These are phyloP conservation scores for Sequoiadendron giganteum DNA, from an alignment of 75 land plant genomes.

Conservation along the genomic window DNA sequence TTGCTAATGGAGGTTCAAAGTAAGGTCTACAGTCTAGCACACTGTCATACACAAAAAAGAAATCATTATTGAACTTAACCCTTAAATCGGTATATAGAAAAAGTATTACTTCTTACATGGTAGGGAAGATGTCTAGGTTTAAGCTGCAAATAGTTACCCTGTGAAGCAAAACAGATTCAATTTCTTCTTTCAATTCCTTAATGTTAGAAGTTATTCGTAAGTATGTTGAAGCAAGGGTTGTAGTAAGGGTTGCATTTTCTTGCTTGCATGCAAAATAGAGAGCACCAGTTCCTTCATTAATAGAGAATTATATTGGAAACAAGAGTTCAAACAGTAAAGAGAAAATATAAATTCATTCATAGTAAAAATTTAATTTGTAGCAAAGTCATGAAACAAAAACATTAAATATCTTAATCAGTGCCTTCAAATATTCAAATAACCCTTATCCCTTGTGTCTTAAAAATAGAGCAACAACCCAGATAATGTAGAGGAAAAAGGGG, in stretches of 20 bases:
- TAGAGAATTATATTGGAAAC: not conserved
- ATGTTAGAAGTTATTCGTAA: conserved; percentile 26
- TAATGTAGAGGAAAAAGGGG: not conserved
- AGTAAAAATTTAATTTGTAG: not conserved
- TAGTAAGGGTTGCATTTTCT: conserved; percentile 34
- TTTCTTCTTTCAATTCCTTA: conserved; percentile 46
- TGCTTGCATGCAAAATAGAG: conserved; percentile 38
- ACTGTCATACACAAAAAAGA: conserved; percentile 15
- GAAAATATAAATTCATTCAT: not conserved
- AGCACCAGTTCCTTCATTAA: conserved; percentile 25
- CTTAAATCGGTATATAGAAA: not conserved
- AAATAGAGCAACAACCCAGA: not conserved
- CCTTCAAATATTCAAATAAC: not conserved
- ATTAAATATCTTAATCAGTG: not conserved
- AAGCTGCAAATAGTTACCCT: conserved; percentile 16
- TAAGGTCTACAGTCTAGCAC: conserved; percentile 31
- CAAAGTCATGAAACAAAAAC: not conserved
- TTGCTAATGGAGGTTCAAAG: conserved; percentile 29
- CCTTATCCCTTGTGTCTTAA: not conserved
- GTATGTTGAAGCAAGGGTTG: conserved; percentile 35
- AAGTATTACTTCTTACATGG: not conserved
- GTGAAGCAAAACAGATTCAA: conserved; percentile 41
- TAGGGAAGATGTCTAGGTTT: not conserved
- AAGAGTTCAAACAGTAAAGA: not conserved
- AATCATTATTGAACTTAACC: too few relatives aligned